phyloP scores from a whole-genome alignment of 2,329 filamentous ascomycete genomes.

The Dactylellina sp. region DNA sequence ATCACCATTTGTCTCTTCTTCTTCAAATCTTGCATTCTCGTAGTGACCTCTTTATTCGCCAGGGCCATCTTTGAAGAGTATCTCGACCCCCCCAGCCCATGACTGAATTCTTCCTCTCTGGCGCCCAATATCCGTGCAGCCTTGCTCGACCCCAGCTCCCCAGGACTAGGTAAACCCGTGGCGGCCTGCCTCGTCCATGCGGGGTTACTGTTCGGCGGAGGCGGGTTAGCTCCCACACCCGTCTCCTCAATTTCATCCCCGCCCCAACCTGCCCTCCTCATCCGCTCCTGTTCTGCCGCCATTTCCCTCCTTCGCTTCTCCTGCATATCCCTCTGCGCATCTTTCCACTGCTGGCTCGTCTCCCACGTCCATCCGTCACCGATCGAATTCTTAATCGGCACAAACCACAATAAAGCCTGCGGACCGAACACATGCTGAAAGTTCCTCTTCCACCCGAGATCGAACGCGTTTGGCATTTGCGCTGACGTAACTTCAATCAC shows the following conservation, averaged over 20 bases:
- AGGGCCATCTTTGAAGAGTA: constrained; percentile 47
- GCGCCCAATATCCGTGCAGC: constrained; percentile 45
- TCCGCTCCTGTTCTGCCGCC: constrained; percentile 74
- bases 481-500: constrained; percentile 89
- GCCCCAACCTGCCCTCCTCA: constrained; percentile 59
- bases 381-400: constrained; percentile 85
- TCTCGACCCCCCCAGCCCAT: constrained; percentile 43
- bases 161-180: constrained; percentile 45
- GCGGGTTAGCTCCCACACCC: constrained; percentile 36
- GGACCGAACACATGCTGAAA: constrained; percentile 84
- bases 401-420: constrained; percentile 76
- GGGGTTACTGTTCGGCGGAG: constrained; percentile 24
- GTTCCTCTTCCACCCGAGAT: constrained; percentile 85
- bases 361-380: constrained; percentile 98
- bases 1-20: constrained; percentile 43
- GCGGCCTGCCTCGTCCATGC: constrained; percentile 38
- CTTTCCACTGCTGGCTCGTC: constrained; percentile 80
- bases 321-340: constrained; percentile 69
- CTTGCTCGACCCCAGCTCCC: constrained; percentile 41
- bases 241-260: constrained; percentile 52
- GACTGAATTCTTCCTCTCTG: constrained; percentile 43
- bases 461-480: constrained; percentile 91
- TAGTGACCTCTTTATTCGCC: constrained; percentile 42
- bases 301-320: constrained; percentile 74
- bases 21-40: constrained; percentile 47